Base-by-base conservation (phyloP, 129 eudicot genomes). In the Ambrosia artemisiifolia region DNA sequence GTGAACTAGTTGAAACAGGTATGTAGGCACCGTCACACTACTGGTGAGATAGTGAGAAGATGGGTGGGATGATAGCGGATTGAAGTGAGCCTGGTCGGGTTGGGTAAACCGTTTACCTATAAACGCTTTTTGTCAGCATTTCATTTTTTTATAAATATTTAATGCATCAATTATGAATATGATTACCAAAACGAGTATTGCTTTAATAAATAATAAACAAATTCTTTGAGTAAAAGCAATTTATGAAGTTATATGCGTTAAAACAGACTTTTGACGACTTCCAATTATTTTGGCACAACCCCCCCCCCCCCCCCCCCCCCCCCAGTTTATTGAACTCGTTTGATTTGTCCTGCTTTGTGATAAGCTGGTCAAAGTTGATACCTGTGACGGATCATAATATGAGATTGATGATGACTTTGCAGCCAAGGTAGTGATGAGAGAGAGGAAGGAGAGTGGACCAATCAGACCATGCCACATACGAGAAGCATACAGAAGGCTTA, bases 1-100 rank as follows among this genome's bases (percentile, higher is more conserved):
- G 99, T 28, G 99, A 94, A 83, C 91, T 94, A 44, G 85, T 94
- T 63, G 97, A 90, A 82, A 88, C 96, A 82, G 96, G 98, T 93
- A 72, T 42, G 42, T 33, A 19, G 11, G 0, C 56, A n/a, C 6
- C 4, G 12, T 47, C 62, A 47, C 38, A 13, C n/a, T 59, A 42
- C 8, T 33, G 1, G 28, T 24, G 28, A 24, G 28, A 24, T 24
- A 7, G 42, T 24, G 71, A 46, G 40, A 66, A 12, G 33, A 6
- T 44, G 36, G 55, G 38, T 34, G 49, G 30, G 59, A 19, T 47
- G 56, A 16, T 28, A 17, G 19, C 35, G 5, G 13, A 3, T 3
- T 18, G 2, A 11, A 66, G 7, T 17, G 9, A 5, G 71, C 49
- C 3, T n/a, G 72, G 46, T 7, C 17, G 11, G 60, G 32, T 9